Base-by-base conservation (phyloP, 257 asterid genomes). In the Coffea eugenioides region DNA sequence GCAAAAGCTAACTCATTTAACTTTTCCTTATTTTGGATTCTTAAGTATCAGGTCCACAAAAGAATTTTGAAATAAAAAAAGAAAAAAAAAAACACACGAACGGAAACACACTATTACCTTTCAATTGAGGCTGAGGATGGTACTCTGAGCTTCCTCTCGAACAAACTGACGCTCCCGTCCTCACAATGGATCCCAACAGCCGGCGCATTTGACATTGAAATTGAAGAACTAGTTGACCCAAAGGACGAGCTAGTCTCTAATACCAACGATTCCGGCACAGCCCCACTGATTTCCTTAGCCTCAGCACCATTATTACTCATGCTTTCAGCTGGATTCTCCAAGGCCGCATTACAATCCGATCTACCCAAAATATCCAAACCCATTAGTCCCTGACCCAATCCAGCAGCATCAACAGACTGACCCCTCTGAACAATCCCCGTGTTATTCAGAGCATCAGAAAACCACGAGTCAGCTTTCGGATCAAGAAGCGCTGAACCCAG, bases 181-280 rank as follows among this genome's bases (percentile, higher is more conserved):
- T 89, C 91, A 64, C 81, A 74, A 21, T 87, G 88, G 67, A 77
- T 84, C 16, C 90, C 96, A 75, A 88, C 83, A 13, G 94, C 87
- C 27, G 97, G 90, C 77, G 86, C 85, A 87, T 92, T 90, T 49
- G 92, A 76, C 92, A 88, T 85, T 14, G 97, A 95, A 68, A 86
- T 69, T 76, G 91, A 90, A 48, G 99, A 95, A 81, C 85, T 80
- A 25, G 90, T 89, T 21, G 97, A 93, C 54, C 97, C 98, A 74
- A 92, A 91, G 20, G 97, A 92, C n/a, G 97, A 92, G 80, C 88
- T 88, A 51, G 95, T 93, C 84, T 95, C 98, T 85, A 93, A 68
- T 41, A 89, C 90, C 61, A 92, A 61, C 13, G 97, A 89, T 76
- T 94, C 97, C 1, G 92, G 82, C 69, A 74, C 64, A 66, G 72